Conservation (phyloP, 1,284 basidiomycete species). For the Schizopora paradoxa region DNA sequence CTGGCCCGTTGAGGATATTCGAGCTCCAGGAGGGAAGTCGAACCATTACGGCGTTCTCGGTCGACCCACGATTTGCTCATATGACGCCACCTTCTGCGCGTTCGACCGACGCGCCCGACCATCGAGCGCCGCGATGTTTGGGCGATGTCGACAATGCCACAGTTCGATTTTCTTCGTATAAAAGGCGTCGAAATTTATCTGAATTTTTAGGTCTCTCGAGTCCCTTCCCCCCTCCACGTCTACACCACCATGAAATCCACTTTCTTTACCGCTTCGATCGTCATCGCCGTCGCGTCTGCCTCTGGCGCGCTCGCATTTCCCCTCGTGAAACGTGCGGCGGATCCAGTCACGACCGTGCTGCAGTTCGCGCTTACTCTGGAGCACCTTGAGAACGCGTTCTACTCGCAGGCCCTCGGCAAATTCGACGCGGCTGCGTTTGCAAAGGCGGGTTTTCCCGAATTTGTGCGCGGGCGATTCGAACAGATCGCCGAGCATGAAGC, state of each 20-base stretch:
- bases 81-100: too few species aligned
- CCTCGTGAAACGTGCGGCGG: neutral
- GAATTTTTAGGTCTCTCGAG: too few species aligned
- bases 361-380: conserved; percentile 63
- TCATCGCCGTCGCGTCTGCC: neutral
- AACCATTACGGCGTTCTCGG: too few species aligned
- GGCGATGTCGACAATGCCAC: too few species aligned
- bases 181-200: too few species aligned
- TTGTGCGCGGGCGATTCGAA: conserved; percentile 44
- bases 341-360: conserved; percentile 1
- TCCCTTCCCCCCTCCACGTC: too few species aligned
- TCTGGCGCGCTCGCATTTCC: neutral
- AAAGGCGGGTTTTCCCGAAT: conserved; percentile 45
- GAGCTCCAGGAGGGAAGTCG: too few species aligned
- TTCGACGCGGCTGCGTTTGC: conserved; percentile 45
- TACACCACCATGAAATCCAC: neutral
- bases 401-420: conserved; percentile 38
- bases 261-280: neutral
- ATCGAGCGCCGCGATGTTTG: too few species aligned
- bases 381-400: conserved; percentile 66
- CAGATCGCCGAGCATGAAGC: conserved; percentile 59
- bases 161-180: too few species aligned
- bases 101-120: too few species aligned
- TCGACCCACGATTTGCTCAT: too few species aligned
- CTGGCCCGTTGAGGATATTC: too few species aligned